These are phyloP conservation scores for Teunomyces kruisii DNA, from an alignment of 805 yeast species.

Conservation along the genomic window DNA sequence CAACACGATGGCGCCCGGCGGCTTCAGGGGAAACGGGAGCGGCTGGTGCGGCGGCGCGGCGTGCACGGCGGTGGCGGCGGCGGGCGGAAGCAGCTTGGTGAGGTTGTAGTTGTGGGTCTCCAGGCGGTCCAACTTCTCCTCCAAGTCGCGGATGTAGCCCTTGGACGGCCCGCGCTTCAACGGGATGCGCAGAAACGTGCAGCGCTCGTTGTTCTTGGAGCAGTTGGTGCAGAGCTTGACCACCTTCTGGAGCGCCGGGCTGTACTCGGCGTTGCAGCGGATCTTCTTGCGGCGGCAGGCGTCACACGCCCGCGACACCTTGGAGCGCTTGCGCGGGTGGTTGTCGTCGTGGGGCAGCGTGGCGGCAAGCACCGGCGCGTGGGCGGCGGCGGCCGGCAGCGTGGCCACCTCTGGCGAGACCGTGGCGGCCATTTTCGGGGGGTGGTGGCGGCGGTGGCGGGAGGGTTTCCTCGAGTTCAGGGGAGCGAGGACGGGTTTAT, in stretches of 20 bases:
- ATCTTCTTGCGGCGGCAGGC: slow-evolving; percentile 74
- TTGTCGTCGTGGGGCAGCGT: slow-evolving; percentile 4
- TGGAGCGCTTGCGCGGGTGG: slow-evolving; percentile 57
- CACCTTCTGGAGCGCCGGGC: slow-evolving; percentile 44
- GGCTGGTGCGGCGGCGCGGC: slow-evolving; percentile 9
- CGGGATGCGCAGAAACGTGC: slow-evolving; percentile 71
- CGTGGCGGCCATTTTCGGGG: not conserved
- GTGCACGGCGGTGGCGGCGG: not conserved
- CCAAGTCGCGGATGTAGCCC: slow-evolving; percentile 55
- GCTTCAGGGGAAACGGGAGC: slow-evolving; percentile 13
- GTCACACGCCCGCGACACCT: slow-evolving; percentile 81
- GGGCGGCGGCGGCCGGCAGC: not conserved
- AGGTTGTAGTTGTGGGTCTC: slow-evolving; percentile 6
- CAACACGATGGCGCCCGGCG: slow-evolving; percentile 21
- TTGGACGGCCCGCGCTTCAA: slow-evolving; percentile 78
- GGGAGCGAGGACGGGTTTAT: too few relatives aligned
- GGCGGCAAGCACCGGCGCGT: not conserved
- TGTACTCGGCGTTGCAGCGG: slow-evolving; percentile 63
- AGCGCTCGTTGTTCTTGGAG: slow-evolving; percentile 54
- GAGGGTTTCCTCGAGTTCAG: not conserved
- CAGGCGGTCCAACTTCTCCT: slow-evolving; percentile 30
- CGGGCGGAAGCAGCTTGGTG: not conserved
- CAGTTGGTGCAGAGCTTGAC: slow-evolving; percentile 62
- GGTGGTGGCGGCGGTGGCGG: not conserved
- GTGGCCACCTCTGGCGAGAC: not conserved